Percentiles rank a stretch among this genome's conserved stretches.
Conservation (phyloP, 306 rosid species). For the Castanea mollissima region DNA sequence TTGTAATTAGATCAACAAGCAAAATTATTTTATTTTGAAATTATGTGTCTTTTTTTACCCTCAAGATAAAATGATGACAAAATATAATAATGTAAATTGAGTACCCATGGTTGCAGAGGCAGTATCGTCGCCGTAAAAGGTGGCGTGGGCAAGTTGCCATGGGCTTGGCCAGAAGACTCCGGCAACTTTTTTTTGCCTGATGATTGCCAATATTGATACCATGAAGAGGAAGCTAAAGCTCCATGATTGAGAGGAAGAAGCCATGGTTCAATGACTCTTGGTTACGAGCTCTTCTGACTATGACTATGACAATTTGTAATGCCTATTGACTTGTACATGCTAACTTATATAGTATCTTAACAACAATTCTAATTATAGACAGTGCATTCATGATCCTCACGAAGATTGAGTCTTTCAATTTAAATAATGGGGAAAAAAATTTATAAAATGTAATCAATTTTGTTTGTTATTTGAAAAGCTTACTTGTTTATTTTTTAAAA, state of each 20-base stretch:
- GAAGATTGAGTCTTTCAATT: slow-evolving; percentile 31
- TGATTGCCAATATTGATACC: slow-evolving; percentile 29
- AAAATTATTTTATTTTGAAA: too few species aligned
- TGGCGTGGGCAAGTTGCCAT: slow-evolving; percentile 75
- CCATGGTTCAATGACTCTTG: slow-evolving; percentile 36
- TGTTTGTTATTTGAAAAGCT: not conserved
- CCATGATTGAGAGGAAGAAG: slow-evolving; percentile 35
- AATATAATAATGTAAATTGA: not conserved
- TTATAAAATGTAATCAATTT: not conserved
- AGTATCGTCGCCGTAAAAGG: slow-evolving; percentile 90
- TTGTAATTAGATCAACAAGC: too few species aligned
- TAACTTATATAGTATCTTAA: slow-evolving; percentile 34
- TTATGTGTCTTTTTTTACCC: not conserved
- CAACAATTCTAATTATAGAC: not conserved
- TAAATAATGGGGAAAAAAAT: not conserved
- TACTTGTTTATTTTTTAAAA: too few species aligned
- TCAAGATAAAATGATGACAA: not conserved
- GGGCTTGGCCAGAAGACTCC: slow-evolving; percentile 52
- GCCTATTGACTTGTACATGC: slow-evolving; percentile 28
- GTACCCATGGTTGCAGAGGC: slow-evolving; percentile 84
- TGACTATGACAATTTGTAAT: slow-evolving; percentile 13
- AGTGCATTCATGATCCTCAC: slow-evolving; percentile 57
- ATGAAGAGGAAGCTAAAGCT: slow-evolving; percentile 30
- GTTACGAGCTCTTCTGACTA: not conserved
- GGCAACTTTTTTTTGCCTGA: slow-evolving; percentile 9